Evolutionary conservation across 2,329 filamentous ascomycete genomes (phyloP), one percentile per base, ranked within the genome.

Genomic region (Zymoseptoria pseudotritici): DNA sequence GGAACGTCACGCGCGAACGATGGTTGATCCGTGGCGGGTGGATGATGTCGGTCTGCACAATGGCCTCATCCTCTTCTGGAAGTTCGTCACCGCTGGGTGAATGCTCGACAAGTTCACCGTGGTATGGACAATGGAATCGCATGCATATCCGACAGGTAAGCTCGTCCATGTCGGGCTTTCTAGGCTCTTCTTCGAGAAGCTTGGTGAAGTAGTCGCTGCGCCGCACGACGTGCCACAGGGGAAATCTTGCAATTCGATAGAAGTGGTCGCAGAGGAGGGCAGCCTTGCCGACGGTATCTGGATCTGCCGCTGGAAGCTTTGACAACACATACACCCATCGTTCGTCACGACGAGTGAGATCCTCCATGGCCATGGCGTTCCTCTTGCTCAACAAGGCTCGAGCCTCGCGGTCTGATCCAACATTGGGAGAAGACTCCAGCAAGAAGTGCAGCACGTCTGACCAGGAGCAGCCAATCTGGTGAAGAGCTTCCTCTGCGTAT

Each of bases 161-260:
- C 17, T 61, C 53, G 13, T 68, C 60, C 2, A 63, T 59, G 51
- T 50, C 53, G 6, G 50, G 36, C 9, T 46, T 49, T 51, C 49
- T 54, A 4, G 50, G 29, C 9, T 46, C 52, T 2, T 61, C 51
- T 20, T 59, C 56, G 31, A 68, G 58, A 13, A 67, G 61, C 21
- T 58, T 59, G 21, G 22, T 19, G 17, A 57, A 57, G 46, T 53
- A 65, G 26, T 65, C 56, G 55, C 69, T 70, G 50, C 70, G 70
- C 54, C 71, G 63, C 17, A 71, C 75, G 24, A 79, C 63, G 46
- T 78, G 76, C 76, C 75, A 78, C 2, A 78, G 59, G 46, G 71
- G 74, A 56, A 78, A 72, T 1, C 66, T 64, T 17, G 72, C 70
- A 20, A 72, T 66, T 3, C 69, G 64, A 17, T 72, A 63, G 36